A percentile compares a stretch with the other conserved stretches of the same genome.
Evolutionary conservation across 495 filamentous ascomycete genomes (phyloP).

Genomic region (Pseudomonodictys pantanalensis): DNA sequence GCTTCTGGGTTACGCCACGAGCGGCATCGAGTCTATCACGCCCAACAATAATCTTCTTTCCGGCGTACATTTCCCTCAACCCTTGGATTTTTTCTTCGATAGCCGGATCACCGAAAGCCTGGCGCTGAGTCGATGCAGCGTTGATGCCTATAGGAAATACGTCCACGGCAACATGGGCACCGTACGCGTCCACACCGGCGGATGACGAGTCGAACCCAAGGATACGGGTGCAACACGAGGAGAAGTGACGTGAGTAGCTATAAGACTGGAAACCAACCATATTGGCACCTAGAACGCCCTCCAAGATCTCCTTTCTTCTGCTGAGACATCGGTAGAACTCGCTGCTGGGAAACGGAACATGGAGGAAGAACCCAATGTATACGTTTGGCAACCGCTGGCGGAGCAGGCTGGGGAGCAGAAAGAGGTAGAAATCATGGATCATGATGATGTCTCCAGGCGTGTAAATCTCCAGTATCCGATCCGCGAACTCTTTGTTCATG

Average conservation of each 20-base stretch:
- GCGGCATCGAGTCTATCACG: conserved; percentile 87
- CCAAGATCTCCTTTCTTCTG: conserved; percentile 79
- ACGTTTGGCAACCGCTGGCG: conserved; percentile 77
- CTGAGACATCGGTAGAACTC: conserved; percentile 86
- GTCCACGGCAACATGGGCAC: conserved; percentile 80
- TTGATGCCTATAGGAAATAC: conserved; percentile 92
- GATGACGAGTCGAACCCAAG: conserved; percentile 78
- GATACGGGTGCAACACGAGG: conserved; percentile 85
- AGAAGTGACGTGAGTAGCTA: conserved; percentile 88
- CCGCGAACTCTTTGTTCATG: conserved; percentile 83
- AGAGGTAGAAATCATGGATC: conserved; percentile 88
- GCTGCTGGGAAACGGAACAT: conserved; percentile 90
- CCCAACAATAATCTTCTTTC: conserved; percentile 91
- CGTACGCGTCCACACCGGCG: conserved; percentile 82
- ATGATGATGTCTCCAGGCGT: conserved; percentile 86
- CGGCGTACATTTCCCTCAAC: conserved; percentile 69
- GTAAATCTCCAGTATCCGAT: conserved; percentile 79
- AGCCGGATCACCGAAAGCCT: conserved; percentile 64
- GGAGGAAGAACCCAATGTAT: conserved; percentile 87
- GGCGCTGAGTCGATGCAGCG: conserved; percentile 63
- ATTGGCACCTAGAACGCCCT: conserved; percentile 83
- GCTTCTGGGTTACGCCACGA: conserved; percentile 85
- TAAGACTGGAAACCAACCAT: conserved; percentile 91
- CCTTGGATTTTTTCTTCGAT: conserved; percentile 63
- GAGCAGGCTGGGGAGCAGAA: conserved; percentile 80